phyloP scores from a whole-genome alignment of 257 asterid species.

The Solanum appendiculatum region DNA sequence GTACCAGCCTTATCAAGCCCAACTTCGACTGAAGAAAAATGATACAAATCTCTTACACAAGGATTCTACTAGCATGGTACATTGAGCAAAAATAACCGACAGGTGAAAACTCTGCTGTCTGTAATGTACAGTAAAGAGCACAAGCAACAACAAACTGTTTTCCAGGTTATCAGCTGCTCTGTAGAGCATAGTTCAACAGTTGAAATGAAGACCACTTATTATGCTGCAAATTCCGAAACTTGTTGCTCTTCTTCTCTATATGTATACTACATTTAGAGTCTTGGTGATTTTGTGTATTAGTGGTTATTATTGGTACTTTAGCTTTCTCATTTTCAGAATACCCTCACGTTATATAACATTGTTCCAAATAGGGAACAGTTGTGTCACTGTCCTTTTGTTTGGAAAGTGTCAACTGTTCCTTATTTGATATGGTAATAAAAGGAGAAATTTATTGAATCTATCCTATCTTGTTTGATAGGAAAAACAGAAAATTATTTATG shows the following conservation, averaged over 20 bases:
- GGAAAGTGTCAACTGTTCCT: too few relatives aligned
- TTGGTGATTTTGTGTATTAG: not conserved
- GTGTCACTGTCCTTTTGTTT: too few relatives aligned
- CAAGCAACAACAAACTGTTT: not conserved
- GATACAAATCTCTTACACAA: not conserved
- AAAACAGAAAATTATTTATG: too few relatives aligned
- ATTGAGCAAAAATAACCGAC: not conserved
- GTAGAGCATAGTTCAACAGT: not conserved
- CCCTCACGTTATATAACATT: not conserved
- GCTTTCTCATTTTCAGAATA: not conserved
- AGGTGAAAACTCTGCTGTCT: not conserved
- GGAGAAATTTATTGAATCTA: too few relatives aligned
- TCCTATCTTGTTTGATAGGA: too few relatives aligned
- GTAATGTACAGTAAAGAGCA: not conserved
- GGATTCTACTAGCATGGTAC: not conserved
- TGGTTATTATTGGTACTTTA: not conserved
- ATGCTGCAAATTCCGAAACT: not conserved
- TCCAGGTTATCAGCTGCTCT: not conserved
- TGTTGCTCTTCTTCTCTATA: not conserved
- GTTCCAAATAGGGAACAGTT: not conserved
- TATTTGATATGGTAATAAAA: too few relatives aligned
- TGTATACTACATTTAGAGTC: not conserved
- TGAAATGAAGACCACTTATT: not conserved
- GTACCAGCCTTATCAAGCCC: conserved; percentile 13
- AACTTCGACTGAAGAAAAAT: conserved; percentile 4